phyloP scores from a whole-genome alignment of 2,329 filamentous ascomycete genomes.

The Proliferodiscus dingleyae region DNA sequence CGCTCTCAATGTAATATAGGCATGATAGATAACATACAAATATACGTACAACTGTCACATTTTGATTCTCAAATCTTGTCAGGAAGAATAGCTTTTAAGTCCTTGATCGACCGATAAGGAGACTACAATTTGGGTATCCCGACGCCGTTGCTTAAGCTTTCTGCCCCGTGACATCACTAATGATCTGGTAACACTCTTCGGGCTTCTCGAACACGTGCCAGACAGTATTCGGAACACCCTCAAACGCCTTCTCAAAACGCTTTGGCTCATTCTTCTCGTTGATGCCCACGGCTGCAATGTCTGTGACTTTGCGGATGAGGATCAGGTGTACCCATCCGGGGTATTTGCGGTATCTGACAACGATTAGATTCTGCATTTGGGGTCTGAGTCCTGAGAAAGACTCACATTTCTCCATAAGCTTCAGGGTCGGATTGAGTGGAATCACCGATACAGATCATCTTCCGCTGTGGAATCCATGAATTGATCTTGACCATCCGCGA shows the following conservation, averaged over 20 bases:
- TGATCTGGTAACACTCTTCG: conserved; percentile 50
- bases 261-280: conserved; percentile 67
- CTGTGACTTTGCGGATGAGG: conserved; percentile 77
- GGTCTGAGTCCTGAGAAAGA: conserved; percentile 4
- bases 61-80: no score
- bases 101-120: no score
- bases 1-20: no score
- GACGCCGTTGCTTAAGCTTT: neutral
- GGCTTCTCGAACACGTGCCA: conserved; percentile 86
- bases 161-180: conserved; percentile 29
- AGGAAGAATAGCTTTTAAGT: no score
- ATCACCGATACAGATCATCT: conserved; percentile 82
- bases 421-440: conserved; percentile 90
- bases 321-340: conserved; percentile 78
- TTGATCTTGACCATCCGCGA: conserved; percentile 74
- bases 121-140: neutral
- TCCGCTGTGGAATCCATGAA: conserved; percentile 70
- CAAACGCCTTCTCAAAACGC: conserved; percentile 80
- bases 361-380: conserved; percentile 7
- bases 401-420: conserved; percentile 75
- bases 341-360: conserved; percentile 52
- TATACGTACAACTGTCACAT: no score
- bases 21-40: no score
- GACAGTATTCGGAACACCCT: conserved; percentile 59
- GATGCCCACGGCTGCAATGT: conserved; percentile 65